These are phyloP conservation scores for Adansonia rubrostipa DNA, from an alignment of 441 rosid genomes.

Conservation along the genomic window DNA sequence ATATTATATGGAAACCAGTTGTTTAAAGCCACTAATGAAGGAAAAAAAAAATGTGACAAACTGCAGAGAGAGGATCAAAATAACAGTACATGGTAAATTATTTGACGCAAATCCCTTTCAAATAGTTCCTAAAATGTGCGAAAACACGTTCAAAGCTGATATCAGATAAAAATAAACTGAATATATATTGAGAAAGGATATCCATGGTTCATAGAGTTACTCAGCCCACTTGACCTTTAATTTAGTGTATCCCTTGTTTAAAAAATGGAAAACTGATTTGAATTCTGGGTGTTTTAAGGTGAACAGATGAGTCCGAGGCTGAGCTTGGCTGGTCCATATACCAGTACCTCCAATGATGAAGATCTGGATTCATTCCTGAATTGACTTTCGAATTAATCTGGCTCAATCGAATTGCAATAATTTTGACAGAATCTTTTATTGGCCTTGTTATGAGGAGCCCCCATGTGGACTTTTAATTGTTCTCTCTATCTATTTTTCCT, in stretches of 20 bases:
- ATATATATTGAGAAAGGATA: no score
- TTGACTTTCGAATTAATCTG: not conserved
- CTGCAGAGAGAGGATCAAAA: not conserved
- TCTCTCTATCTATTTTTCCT: no score
- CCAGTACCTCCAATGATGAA: constrained; percentile 29
- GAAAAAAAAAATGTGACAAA: constrained; percentile 12
- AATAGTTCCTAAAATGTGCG: not conserved
- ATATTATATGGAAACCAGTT: not conserved
- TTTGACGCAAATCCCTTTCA: constrained; percentile 9
- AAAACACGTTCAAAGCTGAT: not conserved
- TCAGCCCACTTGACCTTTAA: no score
- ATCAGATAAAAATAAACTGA: no score
- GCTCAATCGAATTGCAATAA: constrained; percentile 25
- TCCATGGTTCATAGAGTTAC: no score
- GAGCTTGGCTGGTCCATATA: constrained; percentile 21
- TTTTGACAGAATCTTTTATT: constrained; percentile 30
- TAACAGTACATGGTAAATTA: constrained; percentile 27
- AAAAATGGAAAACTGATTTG: constrained; percentile 20
- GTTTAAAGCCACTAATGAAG: constrained; percentile 19
- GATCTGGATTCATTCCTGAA: constrained; percentile 27
- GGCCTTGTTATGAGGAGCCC: not conserved
- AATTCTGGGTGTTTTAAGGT: constrained; percentile 37
- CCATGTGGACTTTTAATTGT: not conserved
- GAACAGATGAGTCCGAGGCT: constrained; percentile 25
- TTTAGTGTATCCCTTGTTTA: not conserved